These are phyloP conservation scores for Colletotrichum nymphaeae DNA, from an alignment of 2,329 filamentous ascomycete genomes.

Conservation along the genomic window DNA sequence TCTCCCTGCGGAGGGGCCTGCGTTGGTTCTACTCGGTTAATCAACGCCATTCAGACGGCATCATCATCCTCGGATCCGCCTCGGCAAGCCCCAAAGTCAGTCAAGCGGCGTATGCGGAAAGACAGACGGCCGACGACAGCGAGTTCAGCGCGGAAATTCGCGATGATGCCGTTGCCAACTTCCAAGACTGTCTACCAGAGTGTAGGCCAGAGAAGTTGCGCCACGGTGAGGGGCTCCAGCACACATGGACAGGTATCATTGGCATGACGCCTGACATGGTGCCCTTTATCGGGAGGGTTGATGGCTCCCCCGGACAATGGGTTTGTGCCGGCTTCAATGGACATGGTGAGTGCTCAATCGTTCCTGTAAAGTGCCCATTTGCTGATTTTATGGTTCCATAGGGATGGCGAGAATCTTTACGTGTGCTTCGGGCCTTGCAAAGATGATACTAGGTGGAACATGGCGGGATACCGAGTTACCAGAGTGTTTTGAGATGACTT, in stretches of 20 bases:
- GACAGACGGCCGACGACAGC: conserved; percentile 8
- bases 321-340: conserved; percentile 57
- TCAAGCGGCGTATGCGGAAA: conserved; percentile 1
- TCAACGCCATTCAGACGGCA: conserved; percentile 48
- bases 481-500: conserved; percentile 34
- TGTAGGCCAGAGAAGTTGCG: conserved; percentile 11
- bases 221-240: conserved; percentile 54
- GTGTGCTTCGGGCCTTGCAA: conserved; percentile 55
- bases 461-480: conserved; percentile 51
- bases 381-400: conserved; percentile 1
- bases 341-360: too few species aligned
- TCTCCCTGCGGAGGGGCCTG: conserved; percentile 57
- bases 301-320: conserved; percentile 38
- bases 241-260: conserved; percentile 60
- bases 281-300: conserved; percentile 56
- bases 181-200: conserved; percentile 5
- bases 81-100: conserved; percentile 13
- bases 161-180: conserved; percentile 14
- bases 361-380: not conserved
- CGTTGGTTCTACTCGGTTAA: conserved; percentile 62
- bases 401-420: conserved; percentile 57
- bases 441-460: conserved; percentile 50
- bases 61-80: conserved; percentile 14
- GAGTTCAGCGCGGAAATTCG: conserved; percentile 7
- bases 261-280: conserved; percentile 59